Conservation (phyloP, 257 asterid species). For the Solanum chmielewskii region DNA sequence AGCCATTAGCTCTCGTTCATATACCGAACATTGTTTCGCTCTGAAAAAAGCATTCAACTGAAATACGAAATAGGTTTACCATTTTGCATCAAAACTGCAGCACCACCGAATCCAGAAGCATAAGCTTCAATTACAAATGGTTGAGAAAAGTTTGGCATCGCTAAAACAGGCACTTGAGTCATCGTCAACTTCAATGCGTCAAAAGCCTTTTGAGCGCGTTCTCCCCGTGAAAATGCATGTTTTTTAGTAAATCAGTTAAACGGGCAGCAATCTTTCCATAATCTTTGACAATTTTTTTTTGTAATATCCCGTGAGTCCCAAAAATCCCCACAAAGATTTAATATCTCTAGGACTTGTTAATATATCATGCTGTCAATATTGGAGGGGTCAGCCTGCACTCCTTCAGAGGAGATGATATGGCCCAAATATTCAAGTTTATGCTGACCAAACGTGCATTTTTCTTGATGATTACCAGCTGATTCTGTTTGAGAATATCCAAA, state of each 20-base stretch:
- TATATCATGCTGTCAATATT: not conserved
- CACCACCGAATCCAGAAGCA: not conserved
- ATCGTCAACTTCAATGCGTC: not conserved
- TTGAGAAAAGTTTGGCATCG: not conserved
- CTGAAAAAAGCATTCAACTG: not conserved
- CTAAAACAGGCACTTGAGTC: not conserved
- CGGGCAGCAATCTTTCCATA: not conserved
- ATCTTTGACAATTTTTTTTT: not conserved
- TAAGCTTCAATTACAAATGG: not conserved
- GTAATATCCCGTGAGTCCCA: not conserved
- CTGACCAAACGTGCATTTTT: not conserved
- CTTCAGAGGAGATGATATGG: not conserved
- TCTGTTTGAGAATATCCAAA: not conserved
- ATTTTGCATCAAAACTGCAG: too few relatives aligned
- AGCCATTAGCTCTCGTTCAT: not conserved
- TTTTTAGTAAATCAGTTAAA: not conserved
- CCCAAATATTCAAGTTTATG: not conserved
- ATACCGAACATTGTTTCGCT: not conserved
- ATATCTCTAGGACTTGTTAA: not conserved
- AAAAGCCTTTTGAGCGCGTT: not conserved
- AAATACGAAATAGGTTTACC: too few relatives aligned
- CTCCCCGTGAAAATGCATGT: not conserved
- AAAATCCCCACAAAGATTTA: not conserved
- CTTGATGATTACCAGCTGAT: not conserved
- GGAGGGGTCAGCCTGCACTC: not conserved